phyloP scores from a whole-genome alignment of 257 asterid species.

The Solanum sejunctum region DNA sequence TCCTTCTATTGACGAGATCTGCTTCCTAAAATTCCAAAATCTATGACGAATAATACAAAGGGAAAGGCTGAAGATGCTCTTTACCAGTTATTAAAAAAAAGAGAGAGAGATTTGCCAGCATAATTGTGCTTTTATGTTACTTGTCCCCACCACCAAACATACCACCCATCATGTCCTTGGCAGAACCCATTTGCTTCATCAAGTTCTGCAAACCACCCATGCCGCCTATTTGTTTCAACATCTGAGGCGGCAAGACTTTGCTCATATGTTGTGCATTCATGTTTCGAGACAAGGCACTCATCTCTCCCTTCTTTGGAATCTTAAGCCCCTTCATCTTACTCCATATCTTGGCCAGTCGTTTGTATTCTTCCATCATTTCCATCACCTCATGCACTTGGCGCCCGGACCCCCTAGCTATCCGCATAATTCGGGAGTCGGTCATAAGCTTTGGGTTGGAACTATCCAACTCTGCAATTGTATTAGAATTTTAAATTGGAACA shows the following conservation, averaged over 20 bases:
- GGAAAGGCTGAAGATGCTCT: not conserved
- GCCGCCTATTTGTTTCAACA: conserved; percentile 92
- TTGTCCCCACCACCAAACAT: conserved; percentile 52
- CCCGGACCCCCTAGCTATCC: conserved; percentile 24
- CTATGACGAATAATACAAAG: not conserved
- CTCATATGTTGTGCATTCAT: conserved; percentile 95
- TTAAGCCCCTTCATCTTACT: conserved; percentile 7
- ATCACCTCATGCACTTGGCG: conserved; percentile 1
- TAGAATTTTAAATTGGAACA: not conserved
- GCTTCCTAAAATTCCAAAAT: not conserved
- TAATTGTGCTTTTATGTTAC: conserved; percentile 6
- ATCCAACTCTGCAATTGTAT: conserved; percentile 59
- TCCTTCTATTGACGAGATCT: not conserved
- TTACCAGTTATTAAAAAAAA: not conserved
- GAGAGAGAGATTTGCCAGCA: not conserved
- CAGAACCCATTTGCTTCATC: conserved; percentile 71
- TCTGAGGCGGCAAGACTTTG: conserved; percentile 86
- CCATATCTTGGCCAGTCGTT: conserved; percentile 6
- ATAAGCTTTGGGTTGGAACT: conserved; percentile 79
- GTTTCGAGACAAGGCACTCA: conserved; percentile 73
- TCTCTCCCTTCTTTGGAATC: conserved; percentile 83
- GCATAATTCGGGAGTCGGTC: conserved; percentile 69
- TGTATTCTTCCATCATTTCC: conserved; percentile 7
- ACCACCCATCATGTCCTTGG: conserved; percentile 77
- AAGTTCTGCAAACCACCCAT: conserved; percentile 87